A percentile compares a stretch with the other conserved stretches of the same genome.
phyloP scores from a whole-genome alignment of 2,329 filamentous ascomycete genomes.

The Aureobasidium sp. region DNA sequence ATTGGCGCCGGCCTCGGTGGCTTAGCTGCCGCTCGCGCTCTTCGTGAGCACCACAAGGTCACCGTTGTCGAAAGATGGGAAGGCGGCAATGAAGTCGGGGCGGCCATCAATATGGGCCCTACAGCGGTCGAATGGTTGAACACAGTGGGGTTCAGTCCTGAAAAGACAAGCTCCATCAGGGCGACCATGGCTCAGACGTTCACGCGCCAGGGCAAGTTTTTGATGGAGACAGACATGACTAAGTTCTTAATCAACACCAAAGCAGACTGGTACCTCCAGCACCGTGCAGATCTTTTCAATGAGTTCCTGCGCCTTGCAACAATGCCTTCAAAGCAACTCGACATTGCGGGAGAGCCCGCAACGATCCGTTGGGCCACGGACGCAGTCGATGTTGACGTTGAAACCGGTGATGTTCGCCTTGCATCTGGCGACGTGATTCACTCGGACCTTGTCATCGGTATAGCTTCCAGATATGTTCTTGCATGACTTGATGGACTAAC shows the following conservation, averaged over 20 bases:
- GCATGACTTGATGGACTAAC: background rate
- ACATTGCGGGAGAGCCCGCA: background rate
- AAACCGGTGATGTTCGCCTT: background rate
- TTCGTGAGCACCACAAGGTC: slow-evolving; percentile 11
- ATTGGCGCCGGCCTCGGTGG: slow-evolving; percentile 15
- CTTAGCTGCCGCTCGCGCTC: slow-evolving; percentile 1
- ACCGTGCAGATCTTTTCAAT: background rate
- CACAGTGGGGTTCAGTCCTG: background rate
- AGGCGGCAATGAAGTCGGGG: background rate
- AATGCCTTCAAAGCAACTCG: background rate
- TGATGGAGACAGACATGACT: background rate
- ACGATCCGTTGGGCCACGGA: background rate
- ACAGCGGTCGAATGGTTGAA: background rate
- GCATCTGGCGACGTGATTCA: background rate
- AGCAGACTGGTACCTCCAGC: background rate
- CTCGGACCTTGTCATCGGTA: background rate
- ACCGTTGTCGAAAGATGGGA: slow-evolving; percentile 4
- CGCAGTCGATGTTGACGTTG: background rate
- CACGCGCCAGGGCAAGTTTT: background rate
- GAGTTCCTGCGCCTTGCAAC: background rate
- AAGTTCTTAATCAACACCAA: background rate
- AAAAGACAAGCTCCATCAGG: background rate
- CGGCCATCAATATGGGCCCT: slow-evolving; percentile 12
- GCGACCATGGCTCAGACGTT: too few relatives aligned
- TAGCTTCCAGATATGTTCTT: too few relatives aligned